Evolutionary conservation across 495 filamentous ascomycete species (phyloP).

Genomic region (Aspergillus ostianus): DNA sequence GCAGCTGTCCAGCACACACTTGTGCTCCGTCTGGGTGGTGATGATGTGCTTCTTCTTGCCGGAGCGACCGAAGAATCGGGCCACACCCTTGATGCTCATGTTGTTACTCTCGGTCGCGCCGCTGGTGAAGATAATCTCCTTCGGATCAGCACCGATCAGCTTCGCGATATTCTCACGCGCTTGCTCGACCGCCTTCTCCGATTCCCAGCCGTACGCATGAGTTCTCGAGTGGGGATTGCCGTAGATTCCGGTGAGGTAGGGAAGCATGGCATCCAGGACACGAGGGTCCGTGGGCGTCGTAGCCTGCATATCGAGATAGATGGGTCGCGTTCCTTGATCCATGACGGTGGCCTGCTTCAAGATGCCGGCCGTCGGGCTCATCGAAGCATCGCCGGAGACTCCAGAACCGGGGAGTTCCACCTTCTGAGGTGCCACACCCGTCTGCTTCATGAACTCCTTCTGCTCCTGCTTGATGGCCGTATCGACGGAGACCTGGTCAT

Average conservation of each 20-base stretch:
- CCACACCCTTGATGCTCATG: slow-evolving; percentile 98
- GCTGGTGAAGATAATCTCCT: slow-evolving; percentile 98
- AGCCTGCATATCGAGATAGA: slow-evolving; percentile 98
- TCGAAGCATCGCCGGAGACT: slow-evolving; percentile 60
- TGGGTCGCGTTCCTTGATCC: slow-evolving; percentile 91
- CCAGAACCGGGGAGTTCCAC: slow-evolving; percentile 56
- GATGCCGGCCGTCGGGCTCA: slow-evolving; percentile 83
- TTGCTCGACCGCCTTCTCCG: slow-evolving; percentile 86
- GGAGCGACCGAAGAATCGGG: slow-evolving; percentile 84
- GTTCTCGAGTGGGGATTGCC: slow-evolving; percentile 97
- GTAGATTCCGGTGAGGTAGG: slow-evolving; percentile 88
- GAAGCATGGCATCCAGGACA: slow-evolving; percentile 95
- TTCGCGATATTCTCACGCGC: slow-evolving; percentile 79
- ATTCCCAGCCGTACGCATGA: slow-evolving; percentile 98
- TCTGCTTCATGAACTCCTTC: slow-evolving; percentile 70
- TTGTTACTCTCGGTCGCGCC: slow-evolving; percentile 99
- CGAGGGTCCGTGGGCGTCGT: slow-evolving; percentile 95
- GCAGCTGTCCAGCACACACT: slow-evolving; percentile 96
- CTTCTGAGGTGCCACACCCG: slow-evolving; percentile 57
- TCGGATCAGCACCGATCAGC: slow-evolving; percentile 89
- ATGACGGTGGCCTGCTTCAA: slow-evolving; percentile 90
- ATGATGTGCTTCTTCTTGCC: slow-evolving; percentile 99
- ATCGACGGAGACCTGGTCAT: slow-evolving; percentile 81
- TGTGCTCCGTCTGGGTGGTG: slow-evolving; percentile 96
- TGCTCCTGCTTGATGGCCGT: slow-evolving; percentile 81